Percentiles rank a stretch among this genome's conserved stretches.
These are phyloP conservation scores for Penicillium sp. DNA, from an alignment of 2,329 filamentous ascomycete genomes.

Conservation along the genomic window DNA sequence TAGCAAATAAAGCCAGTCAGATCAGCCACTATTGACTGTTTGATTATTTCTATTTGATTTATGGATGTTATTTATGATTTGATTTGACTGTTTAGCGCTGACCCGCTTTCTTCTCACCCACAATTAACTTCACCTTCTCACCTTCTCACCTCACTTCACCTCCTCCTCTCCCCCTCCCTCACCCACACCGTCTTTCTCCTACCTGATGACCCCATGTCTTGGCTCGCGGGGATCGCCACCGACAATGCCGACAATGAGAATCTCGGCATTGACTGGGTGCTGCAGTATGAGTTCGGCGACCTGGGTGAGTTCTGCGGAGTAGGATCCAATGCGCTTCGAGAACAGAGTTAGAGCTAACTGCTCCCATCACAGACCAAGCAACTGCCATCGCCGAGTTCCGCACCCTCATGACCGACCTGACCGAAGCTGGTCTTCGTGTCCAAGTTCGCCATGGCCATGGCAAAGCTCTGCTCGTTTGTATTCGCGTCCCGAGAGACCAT, in stretches of 20 bases:
- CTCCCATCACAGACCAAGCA: constrained; percentile 60
- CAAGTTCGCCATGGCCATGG: constrained; percentile 83
- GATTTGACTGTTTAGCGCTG: neutral
- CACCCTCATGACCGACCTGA: constrained; percentile 74
- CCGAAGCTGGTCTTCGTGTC: constrained; percentile 78
- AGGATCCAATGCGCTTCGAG: neutral
- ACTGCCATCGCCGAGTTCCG: constrained; percentile 77
- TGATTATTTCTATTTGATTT: too few species aligned
- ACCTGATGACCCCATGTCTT: constrained; percentile 28
- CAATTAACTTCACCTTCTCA: constrained; percentile 1
- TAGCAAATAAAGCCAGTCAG: too few species aligned
- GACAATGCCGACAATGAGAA: constrained; percentile 51
- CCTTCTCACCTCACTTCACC: constrained; percentile 3
- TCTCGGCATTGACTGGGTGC: constrained; percentile 83
- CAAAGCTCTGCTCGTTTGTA: constrained; percentile 78
- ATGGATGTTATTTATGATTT: too few species aligned
- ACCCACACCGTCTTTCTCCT: constrained; percentile 8
- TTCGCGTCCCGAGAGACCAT: constrained; percentile 76
- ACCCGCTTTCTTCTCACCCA: constrained; percentile 3
- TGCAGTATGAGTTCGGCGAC: constrained; percentile 74
- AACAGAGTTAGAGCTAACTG: constrained; percentile 2
- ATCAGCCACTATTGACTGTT: too few species aligned
- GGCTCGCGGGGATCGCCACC: constrained; percentile 27
- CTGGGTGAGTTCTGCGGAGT: constrained; percentile 61
- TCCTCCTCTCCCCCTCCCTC: neutral